A percentile compares a stretch with the other conserved stretches of the same genome.
phyloP scores from a whole-genome alignment of 192 early-diverging fungal species.

The Coemansia sp. region DNA sequence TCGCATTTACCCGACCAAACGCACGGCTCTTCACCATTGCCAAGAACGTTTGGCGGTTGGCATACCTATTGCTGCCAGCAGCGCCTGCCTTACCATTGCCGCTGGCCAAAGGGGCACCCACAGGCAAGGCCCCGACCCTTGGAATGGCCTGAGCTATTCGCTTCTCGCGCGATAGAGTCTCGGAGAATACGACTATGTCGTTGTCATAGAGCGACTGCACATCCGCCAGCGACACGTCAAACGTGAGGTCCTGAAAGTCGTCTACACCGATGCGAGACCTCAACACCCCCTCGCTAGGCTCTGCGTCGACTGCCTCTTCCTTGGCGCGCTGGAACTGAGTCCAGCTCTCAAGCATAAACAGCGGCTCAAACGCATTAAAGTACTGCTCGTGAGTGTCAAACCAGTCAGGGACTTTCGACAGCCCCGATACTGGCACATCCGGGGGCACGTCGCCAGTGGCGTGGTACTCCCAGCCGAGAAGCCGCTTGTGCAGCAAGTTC shows the following conservation, averaged over 20 bases:
- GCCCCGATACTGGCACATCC: conserved; percentile 19
- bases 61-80: conserved; percentile 9
- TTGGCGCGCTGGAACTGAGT: conserved; percentile 74
- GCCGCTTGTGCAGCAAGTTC: conserved; percentile 59
- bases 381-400: conserved; percentile 71
- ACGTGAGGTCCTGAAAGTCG: conserved; percentile 75
- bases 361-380: conserved; percentile 71
- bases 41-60: conserved; percentile 38
- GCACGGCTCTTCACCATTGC: conserved; percentile 43
- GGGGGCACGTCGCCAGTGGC: conserved; percentile 63
- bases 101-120: neutral
- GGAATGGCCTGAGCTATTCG: conserved; percentile 24
- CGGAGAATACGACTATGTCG: conserved; percentile 69
- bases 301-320: conserved; percentile 59
- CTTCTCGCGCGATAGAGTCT: conserved; percentile 31
- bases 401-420: conserved; percentile 60
- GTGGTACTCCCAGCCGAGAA: conserved; percentile 68
- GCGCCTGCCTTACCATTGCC: neutral
- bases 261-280: conserved; percentile 68
- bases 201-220: conserved; percentile 55
- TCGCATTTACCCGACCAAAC: conserved; percentile 22
- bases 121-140: neutral
- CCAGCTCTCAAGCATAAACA: conserved; percentile 87
- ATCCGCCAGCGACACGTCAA: conserved; percentile 55
- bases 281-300: conserved; percentile 47